Percentiles rank a stretch among this genome's conserved stretches.
phyloP scores from a whole-genome alignment of 805 yeast species.

The Metschnikowia borealis region DNA sequence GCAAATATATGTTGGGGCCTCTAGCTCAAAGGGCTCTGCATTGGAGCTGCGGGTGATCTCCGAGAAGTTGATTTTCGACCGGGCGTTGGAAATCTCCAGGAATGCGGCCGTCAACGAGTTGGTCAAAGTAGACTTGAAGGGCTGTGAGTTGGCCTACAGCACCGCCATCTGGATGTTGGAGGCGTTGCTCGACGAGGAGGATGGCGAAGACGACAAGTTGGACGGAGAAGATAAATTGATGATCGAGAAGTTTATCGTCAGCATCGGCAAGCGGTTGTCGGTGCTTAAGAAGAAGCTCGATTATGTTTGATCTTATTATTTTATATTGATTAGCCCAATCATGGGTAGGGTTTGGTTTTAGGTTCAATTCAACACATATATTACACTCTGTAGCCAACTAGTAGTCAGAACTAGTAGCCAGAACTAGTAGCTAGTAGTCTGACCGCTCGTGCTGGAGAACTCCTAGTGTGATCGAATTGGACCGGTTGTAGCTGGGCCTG shows the following conservation, averaged over 20 bases:
- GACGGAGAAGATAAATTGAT: conserved; percentile 71
- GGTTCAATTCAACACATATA: conserved; percentile 1
- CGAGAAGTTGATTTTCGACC: conserved; percentile 83
- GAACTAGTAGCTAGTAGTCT: neutral
- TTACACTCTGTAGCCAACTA: neutral
- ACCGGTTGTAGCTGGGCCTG: conserved; percentile 31
- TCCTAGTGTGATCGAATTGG: conserved; percentile 40
- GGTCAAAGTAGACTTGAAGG: conserved; percentile 62
- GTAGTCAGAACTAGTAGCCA: neutral
- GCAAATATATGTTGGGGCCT: conserved; percentile 11
- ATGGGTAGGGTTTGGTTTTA: conserved; percentile 4
- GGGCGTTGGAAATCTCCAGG: conserved; percentile 90
- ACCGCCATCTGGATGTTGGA: conserved; percentile 96
- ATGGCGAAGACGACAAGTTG: conserved; percentile 39
- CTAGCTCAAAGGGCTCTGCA: conserved; percentile 4
- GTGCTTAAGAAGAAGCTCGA: conserved; percentile 59
- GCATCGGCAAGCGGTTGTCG: conserved; percentile 77
- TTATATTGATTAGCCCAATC: neutral
- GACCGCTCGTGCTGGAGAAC: conserved; percentile 28
- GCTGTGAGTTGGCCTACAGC: conserved; percentile 85
- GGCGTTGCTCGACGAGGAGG: conserved; percentile 59
- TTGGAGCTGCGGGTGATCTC: conserved; percentile 46
- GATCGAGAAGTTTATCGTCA: conserved; percentile 75
- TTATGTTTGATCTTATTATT: conserved; percentile 4
- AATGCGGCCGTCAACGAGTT: conserved; percentile 88